A percentile compares a stretch with the other conserved stretches of the same genome.
Conservation (phyloP, 2,329 filamentous ascomycete genomes). For the Leptographium wingfieldii region DNA sequence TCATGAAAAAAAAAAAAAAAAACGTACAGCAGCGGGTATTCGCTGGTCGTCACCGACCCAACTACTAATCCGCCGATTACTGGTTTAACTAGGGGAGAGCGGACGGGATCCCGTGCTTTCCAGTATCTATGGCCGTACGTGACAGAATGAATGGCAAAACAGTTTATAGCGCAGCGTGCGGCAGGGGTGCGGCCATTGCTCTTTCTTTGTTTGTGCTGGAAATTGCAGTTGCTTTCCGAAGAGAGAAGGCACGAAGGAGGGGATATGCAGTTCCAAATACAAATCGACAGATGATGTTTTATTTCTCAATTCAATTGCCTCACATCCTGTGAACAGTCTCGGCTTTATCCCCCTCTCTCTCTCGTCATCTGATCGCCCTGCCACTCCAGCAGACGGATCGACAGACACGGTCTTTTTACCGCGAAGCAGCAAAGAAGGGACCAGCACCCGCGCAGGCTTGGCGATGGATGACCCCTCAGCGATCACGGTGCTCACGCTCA, state of each 20-base stretch:
- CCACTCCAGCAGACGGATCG: too few relatives aligned
- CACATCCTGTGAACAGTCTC: too few relatives aligned
- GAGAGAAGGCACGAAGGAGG: too few relatives aligned
- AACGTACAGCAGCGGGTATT: neutral
- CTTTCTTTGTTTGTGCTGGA: neutral
- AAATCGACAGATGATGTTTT: too few relatives aligned
- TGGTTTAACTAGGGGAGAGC: neutral
- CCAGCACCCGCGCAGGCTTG: neutral
- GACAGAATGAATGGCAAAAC: neutral
- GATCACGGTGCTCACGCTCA: slow-evolving; percentile 75
- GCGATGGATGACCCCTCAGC: slow-evolving; percentile 29
- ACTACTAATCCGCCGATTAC: neutral
- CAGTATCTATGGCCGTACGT: neutral
- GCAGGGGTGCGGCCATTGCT: neutral
- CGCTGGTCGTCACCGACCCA: neutral
- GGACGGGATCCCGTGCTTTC: neutral
- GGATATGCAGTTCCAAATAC: too few relatives aligned
- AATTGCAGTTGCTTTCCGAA: neutral
- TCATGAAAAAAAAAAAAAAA: neutral
- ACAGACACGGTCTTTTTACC: too few relatives aligned
- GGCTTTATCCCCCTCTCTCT: neutral
- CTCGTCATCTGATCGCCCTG: too few relatives aligned
- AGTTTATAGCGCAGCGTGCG: neutral
- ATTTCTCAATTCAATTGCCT: too few relatives aligned
- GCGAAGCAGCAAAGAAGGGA: neutral